Percentiles rank a stretch among this genome's conserved stretches.
phyloP scores from a whole-genome alignment of 1,139 yeast species.

The Scheffersomyces parashehatae region DNA sequence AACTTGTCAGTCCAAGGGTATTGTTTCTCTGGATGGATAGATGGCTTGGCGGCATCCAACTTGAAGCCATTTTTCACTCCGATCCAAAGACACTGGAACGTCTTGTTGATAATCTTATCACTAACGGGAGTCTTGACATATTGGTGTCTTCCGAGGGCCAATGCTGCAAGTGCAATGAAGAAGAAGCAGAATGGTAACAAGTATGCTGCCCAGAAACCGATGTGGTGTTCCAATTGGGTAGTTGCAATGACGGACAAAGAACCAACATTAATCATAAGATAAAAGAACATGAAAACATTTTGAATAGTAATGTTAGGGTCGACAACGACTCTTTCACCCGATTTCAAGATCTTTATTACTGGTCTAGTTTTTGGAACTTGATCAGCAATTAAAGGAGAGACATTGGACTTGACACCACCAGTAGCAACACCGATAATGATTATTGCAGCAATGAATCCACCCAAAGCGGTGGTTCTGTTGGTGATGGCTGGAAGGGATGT shows the following conservation, averaged over 20 bases:
- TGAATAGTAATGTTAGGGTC: constrained; percentile 45
- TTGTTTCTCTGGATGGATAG: constrained; percentile 12
- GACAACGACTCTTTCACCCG: constrained; percentile 40
- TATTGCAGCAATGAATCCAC: constrained; percentile 61
- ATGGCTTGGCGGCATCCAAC: constrained; percentile 19
- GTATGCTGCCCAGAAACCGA: constrained; percentile 48
- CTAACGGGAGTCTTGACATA: constrained; percentile 20
- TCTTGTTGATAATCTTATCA: constrained; percentile 17
- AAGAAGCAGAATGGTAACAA: constrained; percentile 21
- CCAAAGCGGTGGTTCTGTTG: constrained; percentile 40
- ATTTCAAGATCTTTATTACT: constrained; percentile 30
- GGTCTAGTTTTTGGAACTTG: constrained; percentile 35
- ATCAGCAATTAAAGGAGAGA: constrained; percentile 22
- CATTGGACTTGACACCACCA: constrained; percentile 22
- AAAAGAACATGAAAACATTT: constrained; percentile 44
- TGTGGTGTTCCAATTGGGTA: constrained; percentile 37
- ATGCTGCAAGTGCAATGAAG: constrained; percentile 14
- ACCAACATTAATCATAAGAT: constrained; percentile 45
- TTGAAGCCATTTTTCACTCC: constrained; percentile 16
- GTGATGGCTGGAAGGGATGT: constrained; percentile 75
- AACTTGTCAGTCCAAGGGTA: constrained; percentile 19
- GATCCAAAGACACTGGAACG: constrained; percentile 16
- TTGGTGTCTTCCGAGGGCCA: constrained; percentile 16
- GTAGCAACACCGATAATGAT: constrained; percentile 72
- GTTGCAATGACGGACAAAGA: constrained; percentile 44